Evolutionary conservation across 2,329 filamentous ascomycete genomes (phyloP).

Genomic region (Trichoderma gracile): DNA sequence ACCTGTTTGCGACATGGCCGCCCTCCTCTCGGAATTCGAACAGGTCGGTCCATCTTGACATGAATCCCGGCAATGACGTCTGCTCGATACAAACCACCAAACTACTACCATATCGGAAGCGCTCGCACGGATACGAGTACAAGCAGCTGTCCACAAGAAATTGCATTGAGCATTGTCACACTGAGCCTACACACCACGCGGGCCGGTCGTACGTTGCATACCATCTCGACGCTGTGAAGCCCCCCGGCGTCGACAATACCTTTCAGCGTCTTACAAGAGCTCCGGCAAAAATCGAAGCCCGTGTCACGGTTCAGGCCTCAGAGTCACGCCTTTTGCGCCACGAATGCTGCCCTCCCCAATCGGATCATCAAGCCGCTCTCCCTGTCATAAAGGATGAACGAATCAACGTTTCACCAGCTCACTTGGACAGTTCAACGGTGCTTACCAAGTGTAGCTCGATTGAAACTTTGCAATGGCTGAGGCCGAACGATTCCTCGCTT

Average conservation of each 20-base stretch:
- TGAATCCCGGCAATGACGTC: background rate
- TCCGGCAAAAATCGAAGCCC: constrained; percentile 14
- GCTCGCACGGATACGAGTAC: constrained; percentile 13
- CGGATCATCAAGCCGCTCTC: constrained; percentile 14
- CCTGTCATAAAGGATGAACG: constrained; percentile 8
- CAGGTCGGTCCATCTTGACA: background rate
- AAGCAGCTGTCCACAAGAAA: background rate
- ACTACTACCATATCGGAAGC: background rate
- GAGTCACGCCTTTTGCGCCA: constrained; percentile 24
- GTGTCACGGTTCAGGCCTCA: background rate
- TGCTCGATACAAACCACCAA: background rate
- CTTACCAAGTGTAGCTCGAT: background rate
- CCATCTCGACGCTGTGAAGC: background rate
- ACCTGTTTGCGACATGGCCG: background rate
- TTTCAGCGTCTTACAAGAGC: constrained; percentile 12
- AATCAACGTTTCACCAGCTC: constrained; percentile 16
- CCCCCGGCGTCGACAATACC: background rate
- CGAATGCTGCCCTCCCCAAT: constrained; percentile 7
- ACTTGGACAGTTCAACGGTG: constrained; percentile 1
- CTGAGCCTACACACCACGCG: constrained; percentile 24
- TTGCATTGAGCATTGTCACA: background rate
- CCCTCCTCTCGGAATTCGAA: background rate
- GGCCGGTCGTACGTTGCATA: constrained; percentile 14
- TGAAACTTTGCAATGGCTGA: constrained; percentile 6
- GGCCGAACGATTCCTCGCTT: constrained; percentile 4